Evolutionary conservation across 306 rosid species (phyloP), one percentile per base, ranked within the genome.

Genomic region (Prunus dulcis): DNA sequence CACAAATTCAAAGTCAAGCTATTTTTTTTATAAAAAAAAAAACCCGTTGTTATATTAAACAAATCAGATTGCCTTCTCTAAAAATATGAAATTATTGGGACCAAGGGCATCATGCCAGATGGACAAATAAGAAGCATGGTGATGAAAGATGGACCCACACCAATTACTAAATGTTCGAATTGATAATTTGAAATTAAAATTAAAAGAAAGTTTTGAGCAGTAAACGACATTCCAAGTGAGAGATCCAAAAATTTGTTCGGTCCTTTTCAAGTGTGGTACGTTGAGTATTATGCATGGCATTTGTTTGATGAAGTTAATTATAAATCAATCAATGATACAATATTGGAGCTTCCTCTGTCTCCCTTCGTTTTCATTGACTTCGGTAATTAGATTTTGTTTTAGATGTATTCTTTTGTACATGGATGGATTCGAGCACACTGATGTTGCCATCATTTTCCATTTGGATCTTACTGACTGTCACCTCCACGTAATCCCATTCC

Each of bases 231-330:
- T 63, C 34, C 62, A 49, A 63, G 38, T 10, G 78, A 41, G 46
- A 74, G 50, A 49, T 46, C 62, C 69, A 27, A 46, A 41, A 55
- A 27, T 53, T 10, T 38, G 11, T 46, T 77, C 34, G 51, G 25
- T 77, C 52, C 80, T n/a, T 57, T 30, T n/a, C 75, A 53, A 3
- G 52, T 32, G 13, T 19, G 46, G 46, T 50, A 17, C 74, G 46
- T 28, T 69, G 74, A 69, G 61, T 27, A 69, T 69, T 49, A 50
- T 50, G 73, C 46, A 20, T 49, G 53, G 17, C 53, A 34, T 34
- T 6, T 34, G 8, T 34, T 34, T 34, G 41, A 34, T 34, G 41
- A 34, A 34, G 2, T 34, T 34, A 34, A 34, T 34, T 34, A 34
- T 34, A 34, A 34, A 34, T 34, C 41, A 34, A 34, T 5, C 12